Evolutionary conservation across 495 filamentous ascomycete genomes (phyloP).

Genomic region (Clohesyomyces aquaticus): DNA sequence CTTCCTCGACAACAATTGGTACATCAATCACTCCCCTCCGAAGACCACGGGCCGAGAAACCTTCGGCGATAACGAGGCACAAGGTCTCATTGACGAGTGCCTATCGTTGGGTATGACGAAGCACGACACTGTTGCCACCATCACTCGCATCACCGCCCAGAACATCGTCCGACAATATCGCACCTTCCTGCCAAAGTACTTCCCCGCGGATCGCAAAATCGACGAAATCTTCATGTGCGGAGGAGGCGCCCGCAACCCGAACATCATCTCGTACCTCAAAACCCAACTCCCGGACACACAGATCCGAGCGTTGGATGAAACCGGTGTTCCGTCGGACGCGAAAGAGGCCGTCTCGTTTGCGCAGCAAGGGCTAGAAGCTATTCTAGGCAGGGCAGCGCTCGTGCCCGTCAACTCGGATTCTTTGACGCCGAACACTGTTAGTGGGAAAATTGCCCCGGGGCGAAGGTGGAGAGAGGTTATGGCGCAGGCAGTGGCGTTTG

Average conservation of each 20-base stretch:
- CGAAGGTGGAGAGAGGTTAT: too few relatives aligned
- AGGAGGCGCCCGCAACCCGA: slow-evolving; percentile 18
- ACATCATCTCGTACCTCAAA: slow-evolving; percentile 18
- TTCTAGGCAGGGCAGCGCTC: slow-evolving; percentile 9
- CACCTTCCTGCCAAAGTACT: background rate
- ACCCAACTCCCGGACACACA: background rate
- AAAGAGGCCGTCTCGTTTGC: slow-evolving; percentile 24
- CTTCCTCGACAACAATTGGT: slow-evolving; percentile 7
- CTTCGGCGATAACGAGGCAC: slow-evolving; percentile 12
- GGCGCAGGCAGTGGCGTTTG: too few relatives aligned
- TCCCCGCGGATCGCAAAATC: background rate
- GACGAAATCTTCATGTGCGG: slow-evolving; percentile 33
- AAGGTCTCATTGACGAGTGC: slow-evolving; percentile 29
- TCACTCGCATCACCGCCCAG: slow-evolving; percentile 26
- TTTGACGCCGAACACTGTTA: too few relatives aligned
- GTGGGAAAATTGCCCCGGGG: too few relatives aligned
- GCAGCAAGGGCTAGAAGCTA: slow-evolving; percentile 8
- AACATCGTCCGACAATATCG: slow-evolving; percentile 20
- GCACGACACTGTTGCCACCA: slow-evolving; percentile 23
- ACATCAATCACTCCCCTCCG: slow-evolving; percentile 4
- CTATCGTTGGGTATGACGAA: slow-evolving; percentile 8
- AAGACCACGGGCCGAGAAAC: background rate
- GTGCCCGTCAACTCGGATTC: too few relatives aligned
- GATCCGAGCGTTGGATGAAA: slow-evolving; percentile 14
- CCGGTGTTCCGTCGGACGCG: slow-evolving; percentile 13